Base-by-base conservation (phyloP, 768 basidiomycete species). In the Sarcomyxa edulis region DNA sequence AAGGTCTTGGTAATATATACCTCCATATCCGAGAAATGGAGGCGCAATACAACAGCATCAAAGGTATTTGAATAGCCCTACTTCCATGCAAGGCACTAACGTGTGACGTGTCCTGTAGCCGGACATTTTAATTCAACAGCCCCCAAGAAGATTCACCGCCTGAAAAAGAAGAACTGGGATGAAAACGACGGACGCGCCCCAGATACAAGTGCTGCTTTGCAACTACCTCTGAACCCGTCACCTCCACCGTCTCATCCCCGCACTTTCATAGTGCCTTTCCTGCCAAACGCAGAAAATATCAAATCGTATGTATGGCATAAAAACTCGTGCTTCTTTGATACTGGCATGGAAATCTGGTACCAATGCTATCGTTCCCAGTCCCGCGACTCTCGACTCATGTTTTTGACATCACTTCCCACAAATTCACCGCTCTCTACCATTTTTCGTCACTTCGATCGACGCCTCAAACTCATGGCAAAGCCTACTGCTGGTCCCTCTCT, bases 321-420 rank as follows among this genome's bases (percentile, higher is more conserved):
- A 1, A 54, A 54, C 29, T 54, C 48, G 11, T 54, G 53, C 35
- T 54, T 51, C 26, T 45, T 49, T 30, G 52, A 54, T 27, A 35
- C 40, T 25, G 48, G 47, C 1, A 35, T 52, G 3, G 50, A 54
- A 26, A 33, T 50, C 4, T 45, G 43, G 42, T 54, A 43, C 26
- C 48, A 45, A 3, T 44, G 47, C n/a, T 51, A 39, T 35, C 27
- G 15, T 5, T 12, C 15, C 10, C 46, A 44, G 48, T 29, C 46
- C 1, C 12, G 12, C 2, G 20, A 31, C 8, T 15, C 11, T 12
- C 23, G 15, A 4, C 11, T 16, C 30, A 36, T 30, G 14, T 41
- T 28, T n/a, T 2, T 32, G 18, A 7, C n/a, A 10, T n/a, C 14
- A 7, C 36, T 43, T 4, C 42, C 42, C 3, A 7, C 19, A 2